These are phyloP conservation scores for Monosporascus sp. DNA, from an alignment of 2,329 filamentous ascomycete species.

Conservation along the genomic window DNA sequence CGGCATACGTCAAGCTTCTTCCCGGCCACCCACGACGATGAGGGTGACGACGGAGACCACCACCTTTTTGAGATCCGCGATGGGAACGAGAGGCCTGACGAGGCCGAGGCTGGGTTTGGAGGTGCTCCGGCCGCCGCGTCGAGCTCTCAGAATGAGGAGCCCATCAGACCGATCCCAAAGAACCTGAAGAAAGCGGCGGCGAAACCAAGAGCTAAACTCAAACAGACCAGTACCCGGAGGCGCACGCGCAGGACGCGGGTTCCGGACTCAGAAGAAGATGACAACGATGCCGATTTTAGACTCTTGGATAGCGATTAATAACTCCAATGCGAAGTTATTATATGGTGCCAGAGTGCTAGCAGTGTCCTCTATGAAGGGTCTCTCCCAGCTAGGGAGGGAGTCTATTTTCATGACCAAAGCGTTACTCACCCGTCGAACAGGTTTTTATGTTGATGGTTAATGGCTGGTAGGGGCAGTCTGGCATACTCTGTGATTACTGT, in stretches of 20 bases:
- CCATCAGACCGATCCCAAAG: background rate
- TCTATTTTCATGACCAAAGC: no score
- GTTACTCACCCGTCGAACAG: no score
- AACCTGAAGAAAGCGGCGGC: conserved; percentile 4
- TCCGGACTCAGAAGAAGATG: conserved; percentile 1
- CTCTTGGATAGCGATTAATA: background rate
- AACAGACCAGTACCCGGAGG: background rate
- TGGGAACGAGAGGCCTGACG: background rate
- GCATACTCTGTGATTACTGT: no score
- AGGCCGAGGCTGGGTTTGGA: background rate
- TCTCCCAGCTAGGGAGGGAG: no score
- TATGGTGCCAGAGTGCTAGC: no score
- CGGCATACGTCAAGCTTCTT: conserved; percentile 42
- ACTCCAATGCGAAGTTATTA: no score
- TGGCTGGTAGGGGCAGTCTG: no score
- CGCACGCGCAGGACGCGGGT: conserved; percentile 1
- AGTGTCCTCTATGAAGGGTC: no score
- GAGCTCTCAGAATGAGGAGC: background rate
- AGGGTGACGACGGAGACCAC: conserved; percentile 18
- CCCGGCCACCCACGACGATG: conserved; percentile 37
- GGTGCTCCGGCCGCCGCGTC: background rate
- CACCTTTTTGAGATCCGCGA: background rate
- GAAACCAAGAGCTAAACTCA: conserved; percentile 8
- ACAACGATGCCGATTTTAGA: background rate
- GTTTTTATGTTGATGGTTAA: no score